Conservation (phyloP, 495 filamentous ascomycete species). For the Talaromyces ruber region DNA sequence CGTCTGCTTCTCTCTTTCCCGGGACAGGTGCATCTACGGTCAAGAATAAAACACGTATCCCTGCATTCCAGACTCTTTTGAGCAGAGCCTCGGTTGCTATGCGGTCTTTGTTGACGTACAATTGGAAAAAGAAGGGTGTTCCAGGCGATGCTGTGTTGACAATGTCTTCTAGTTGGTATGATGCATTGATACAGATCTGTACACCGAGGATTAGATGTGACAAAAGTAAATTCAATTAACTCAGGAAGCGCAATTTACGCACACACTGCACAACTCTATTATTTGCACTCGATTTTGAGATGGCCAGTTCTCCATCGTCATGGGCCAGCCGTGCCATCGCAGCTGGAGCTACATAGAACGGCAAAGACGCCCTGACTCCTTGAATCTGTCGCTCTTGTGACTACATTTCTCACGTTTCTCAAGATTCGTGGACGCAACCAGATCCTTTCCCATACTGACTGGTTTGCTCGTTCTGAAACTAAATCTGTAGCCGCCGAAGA, state of each 20-base stretch:
- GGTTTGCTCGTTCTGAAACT: slow-evolving; percentile 44
- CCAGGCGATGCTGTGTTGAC: slow-evolving; percentile 30
- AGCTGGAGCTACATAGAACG: slow-evolving; percentile 51
- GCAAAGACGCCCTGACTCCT: slow-evolving; percentile 41
- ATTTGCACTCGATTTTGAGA: slow-evolving; percentile 47
- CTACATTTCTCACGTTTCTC: slow-evolving; percentile 26
- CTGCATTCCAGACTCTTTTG: slow-evolving; percentile 34
- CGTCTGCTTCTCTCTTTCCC: slow-evolving; percentile 79
- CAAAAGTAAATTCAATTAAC: neutral
- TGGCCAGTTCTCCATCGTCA: slow-evolving; percentile 55
- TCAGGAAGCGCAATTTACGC: neutral
- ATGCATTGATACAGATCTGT: slow-evolving; percentile 44
- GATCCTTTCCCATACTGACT: slow-evolving; percentile 41
- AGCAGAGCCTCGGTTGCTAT: slow-evolving; percentile 44
- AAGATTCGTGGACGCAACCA: slow-evolving; percentile 61
- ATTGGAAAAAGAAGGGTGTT: slow-evolving; percentile 53
- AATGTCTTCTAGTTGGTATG: slow-evolving; percentile 53
- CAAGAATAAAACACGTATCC: slow-evolving; percentile 56
- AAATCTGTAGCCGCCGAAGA: slow-evolving; percentile 65
- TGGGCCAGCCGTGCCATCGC: slow-evolving; percentile 59
- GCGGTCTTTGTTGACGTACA: slow-evolving; percentile 65
- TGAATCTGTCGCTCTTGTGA: slow-evolving; percentile 32
- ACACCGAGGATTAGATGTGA: neutral
- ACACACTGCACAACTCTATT: slow-evolving; percentile 39
- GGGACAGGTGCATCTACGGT: slow-evolving; percentile 83